phyloP scores from a whole-genome alignment of 1,284 basidiomycete genomes.

The Salmacisia buchloeana region DNA sequence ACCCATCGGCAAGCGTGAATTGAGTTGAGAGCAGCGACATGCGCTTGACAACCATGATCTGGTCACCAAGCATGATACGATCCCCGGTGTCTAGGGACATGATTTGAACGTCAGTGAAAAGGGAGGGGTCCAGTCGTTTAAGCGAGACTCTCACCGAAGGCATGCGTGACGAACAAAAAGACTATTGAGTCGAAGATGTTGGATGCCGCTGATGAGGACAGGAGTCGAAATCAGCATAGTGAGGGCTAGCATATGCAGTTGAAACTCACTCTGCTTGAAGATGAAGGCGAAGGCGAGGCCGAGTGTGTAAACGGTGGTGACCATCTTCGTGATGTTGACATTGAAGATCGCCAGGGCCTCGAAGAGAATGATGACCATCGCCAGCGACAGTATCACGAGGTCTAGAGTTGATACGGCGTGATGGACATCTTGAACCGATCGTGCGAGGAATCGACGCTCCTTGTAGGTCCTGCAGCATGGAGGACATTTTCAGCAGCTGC shows the following conservation, averaged over 20 bases:
- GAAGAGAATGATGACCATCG: slow-evolving; percentile 38
- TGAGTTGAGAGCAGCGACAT: slow-evolving; percentile 43
- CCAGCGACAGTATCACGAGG: slow-evolving; percentile 30
- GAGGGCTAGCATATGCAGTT: not conserved
- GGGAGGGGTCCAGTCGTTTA: not conserved
- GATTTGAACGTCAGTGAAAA: not conserved
- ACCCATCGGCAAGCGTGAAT: slow-evolving; percentile 36
- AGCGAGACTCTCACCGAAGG: slow-evolving; percentile 18
- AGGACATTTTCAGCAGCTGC: not conserved
- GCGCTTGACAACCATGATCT: slow-evolving; percentile 37
- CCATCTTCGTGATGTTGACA: slow-evolving; percentile 37
- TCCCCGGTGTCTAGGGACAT: slow-evolving; percentile 36
- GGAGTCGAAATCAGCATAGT: not conserved
- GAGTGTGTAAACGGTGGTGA: slow-evolving; percentile 45
- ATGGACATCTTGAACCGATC: slow-evolving; percentile 45
- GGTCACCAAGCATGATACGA: slow-evolving; percentile 30
- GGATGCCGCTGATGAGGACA: slow-evolving; percentile 25
- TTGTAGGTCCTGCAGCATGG: slow-evolving; percentile 30
- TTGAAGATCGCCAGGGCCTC: slow-evolving; percentile 47
- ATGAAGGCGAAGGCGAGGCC: slow-evolving; percentile 46
- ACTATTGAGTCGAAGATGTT: slow-evolving; percentile 49
- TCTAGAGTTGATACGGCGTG: slow-evolving; percentile 43
- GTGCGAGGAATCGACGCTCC: slow-evolving; percentile 41
- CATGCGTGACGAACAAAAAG: slow-evolving; percentile 46
- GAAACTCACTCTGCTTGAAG: slow-evolving; percentile 35